Conservation (phyloP, 805 yeast genomes). For the Debaryomyces hansenii region DNA sequence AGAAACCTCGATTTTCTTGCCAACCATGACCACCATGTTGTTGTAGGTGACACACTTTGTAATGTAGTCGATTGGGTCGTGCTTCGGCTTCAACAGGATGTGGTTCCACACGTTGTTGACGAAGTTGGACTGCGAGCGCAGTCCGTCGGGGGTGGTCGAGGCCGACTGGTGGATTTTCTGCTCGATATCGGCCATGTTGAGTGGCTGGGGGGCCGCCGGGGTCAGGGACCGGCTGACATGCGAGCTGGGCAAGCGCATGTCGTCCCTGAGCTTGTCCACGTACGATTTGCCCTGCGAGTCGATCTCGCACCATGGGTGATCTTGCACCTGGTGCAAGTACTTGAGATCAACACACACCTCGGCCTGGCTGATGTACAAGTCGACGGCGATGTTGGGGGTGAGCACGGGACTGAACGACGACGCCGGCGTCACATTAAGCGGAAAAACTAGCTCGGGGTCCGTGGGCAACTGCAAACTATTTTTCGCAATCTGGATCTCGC, state of each 20-base stretch:
- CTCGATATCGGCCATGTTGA: slow-evolving; percentile 24
- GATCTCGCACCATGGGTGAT: slow-evolving; percentile 63
- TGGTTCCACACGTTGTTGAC: slow-evolving; percentile 23
- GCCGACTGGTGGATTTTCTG: slow-evolving; percentile 13
- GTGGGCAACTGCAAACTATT: slow-evolving; percentile 39
- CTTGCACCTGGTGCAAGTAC: slow-evolving; percentile 47
- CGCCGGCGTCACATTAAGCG: slow-evolving; percentile 45
- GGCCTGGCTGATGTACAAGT: slow-evolving; percentile 58
- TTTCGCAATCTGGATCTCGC: slow-evolving; percentile 34
- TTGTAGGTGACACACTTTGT: slow-evolving; percentile 64
- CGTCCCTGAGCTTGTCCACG: slow-evolving; percentile 58
- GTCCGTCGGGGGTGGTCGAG: slow-evolving; percentile 2
- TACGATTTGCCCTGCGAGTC: slow-evolving; percentile 51
- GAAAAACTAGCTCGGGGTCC: slow-evolving; percentile 56
- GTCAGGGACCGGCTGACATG: slow-evolving; percentile 5
- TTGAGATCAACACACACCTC: slow-evolving; percentile 64
- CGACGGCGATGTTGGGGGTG: slow-evolving; percentile 50
- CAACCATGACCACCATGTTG: slow-evolving; percentile 59
- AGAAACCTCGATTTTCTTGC: slow-evolving; percentile 57
- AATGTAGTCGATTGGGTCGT: slow-evolving; percentile 49
- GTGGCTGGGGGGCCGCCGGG: slow-evolving; percentile 13
- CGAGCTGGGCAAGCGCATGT: slow-evolving; percentile 40
- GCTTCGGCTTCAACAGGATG: slow-evolving; percentile 28
- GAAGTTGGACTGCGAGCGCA: slow-evolving; percentile 9
- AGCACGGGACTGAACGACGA: slow-evolving; percentile 46